Conservation (phyloP, 2,329 filamentous ascomycete genomes). For the Penicillium concentricum region DNA sequence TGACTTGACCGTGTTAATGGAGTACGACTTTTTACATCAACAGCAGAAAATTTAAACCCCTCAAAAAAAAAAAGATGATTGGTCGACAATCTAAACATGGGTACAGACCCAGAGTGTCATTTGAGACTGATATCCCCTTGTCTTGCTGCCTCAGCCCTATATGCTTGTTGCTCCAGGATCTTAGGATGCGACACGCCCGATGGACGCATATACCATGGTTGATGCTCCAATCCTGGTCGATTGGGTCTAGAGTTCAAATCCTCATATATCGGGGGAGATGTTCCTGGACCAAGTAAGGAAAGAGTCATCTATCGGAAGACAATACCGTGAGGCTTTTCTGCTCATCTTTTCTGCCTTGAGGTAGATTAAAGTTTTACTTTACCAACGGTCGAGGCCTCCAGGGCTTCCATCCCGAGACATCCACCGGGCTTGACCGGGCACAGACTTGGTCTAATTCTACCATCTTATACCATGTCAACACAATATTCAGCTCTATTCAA, state of each 20-base stretch:
- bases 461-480: background rate
- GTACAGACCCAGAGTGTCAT: slow-evolving; percentile 11
- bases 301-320: background rate
- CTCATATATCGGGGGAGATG: background rate
- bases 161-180: slow-evolving; percentile 25
- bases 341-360: background rate
- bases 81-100: slow-evolving; percentile 4
- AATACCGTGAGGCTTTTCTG: background rate
- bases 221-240: background rate
- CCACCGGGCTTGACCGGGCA: slow-evolving; percentile 1
- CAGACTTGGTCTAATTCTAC: background rate
- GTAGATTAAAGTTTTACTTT: slow-evolving; percentile 5
- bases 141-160: slow-evolving; percentile 12
- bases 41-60: background rate
- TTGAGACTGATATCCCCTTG: slow-evolving; percentile 12
- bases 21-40: slow-evolving; percentile 9
- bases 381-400: slow-evolving; percentile 1
- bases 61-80: slow-evolving; percentile 9
- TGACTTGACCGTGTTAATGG: slow-evolving; percentile 1
- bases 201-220: background rate
- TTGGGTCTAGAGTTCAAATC: background rate
- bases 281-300: background rate
- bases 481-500: background rate
- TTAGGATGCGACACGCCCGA: slow-evolving; percentile 5
- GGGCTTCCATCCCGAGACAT: slow-evolving; percentile 8